phyloP scores from a whole-genome alignment of 306 rosid genomes.

The Erythrophleum fordii region DNA sequence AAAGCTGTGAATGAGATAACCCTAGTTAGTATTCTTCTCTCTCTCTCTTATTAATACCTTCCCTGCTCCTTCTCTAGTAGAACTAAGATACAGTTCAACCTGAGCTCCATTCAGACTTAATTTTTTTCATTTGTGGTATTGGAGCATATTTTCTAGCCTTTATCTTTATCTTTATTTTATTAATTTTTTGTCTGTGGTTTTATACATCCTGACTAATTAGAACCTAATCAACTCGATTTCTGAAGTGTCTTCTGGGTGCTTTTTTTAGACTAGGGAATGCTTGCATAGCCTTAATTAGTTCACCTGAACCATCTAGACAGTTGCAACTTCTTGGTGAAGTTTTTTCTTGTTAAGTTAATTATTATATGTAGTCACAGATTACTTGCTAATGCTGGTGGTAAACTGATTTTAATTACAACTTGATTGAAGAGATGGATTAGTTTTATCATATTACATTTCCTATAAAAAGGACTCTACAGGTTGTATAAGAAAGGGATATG shows the following conservation, averaged over 20 bases:
- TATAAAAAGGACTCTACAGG: neutral
- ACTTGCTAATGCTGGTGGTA: neutral
- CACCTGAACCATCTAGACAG: neutral
- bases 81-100: neutral
- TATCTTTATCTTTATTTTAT: neutral
- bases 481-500: neutral
- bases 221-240: neutral
- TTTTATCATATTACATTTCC: neutral
- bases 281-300: neutral
- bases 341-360: neutral
- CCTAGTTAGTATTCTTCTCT: neutral
- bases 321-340: neutral
- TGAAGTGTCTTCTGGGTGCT: neutral
- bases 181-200: neutral
- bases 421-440: neutral
- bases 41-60: neutral
- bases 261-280: constrained; percentile 4
- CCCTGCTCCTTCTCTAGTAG: neutral
- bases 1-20: neutral
- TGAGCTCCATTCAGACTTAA: neutral
- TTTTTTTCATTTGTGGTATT: neutral
- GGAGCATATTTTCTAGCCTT: neutral
- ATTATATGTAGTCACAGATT: neutral
- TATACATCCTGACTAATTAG: neutral
- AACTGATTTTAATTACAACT: neutral